phyloP scores from a whole-genome alignment of 2,329 filamentous ascomycete genomes.

The Penicillium sp. region DNA sequence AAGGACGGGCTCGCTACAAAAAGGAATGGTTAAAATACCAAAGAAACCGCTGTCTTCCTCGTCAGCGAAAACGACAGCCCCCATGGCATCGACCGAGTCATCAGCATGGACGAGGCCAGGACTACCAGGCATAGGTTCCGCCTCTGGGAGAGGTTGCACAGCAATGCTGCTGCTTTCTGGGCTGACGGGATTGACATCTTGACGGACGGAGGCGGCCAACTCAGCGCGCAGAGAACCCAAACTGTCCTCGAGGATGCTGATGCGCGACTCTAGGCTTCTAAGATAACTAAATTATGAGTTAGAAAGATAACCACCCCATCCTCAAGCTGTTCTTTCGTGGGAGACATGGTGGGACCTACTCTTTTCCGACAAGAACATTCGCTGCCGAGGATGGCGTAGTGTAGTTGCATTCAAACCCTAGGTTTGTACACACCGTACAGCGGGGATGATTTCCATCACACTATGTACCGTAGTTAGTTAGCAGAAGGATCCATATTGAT shows the following conservation, averaged over 20 bases:
- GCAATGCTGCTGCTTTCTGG: background rate
- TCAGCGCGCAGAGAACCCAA: conserved; percentile 16
- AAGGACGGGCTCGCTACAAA: too few relatives aligned
- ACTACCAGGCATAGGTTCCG: background rate
- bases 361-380: conserved; percentile 40
- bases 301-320: background rate
- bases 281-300: conserved; percentile 14
- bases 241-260: conserved; percentile 25
- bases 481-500: background rate
- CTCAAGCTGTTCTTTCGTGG: background rate
- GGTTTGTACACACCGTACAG: conserved; percentile 40
- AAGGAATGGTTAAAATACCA: conserved; percentile 20
- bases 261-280: conserved; percentile 24
- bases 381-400: conserved; percentile 30
- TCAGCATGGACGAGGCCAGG: conserved; percentile 18
- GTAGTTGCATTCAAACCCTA: conserved; percentile 45
- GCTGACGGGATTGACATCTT: background rate
- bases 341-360: conserved; percentile 20
- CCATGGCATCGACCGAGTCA: conserved; percentile 34
- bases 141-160: background rate
- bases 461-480: conserved; percentile 21
- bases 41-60: conserved; percentile 36
- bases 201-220: background rate
- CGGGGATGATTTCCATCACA: conserved; percentile 43
- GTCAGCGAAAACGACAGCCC: conserved; percentile 32